Conservation (phyloP, 768 basidiomycete genomes). For the Rhodotorula babjevae region DNA sequence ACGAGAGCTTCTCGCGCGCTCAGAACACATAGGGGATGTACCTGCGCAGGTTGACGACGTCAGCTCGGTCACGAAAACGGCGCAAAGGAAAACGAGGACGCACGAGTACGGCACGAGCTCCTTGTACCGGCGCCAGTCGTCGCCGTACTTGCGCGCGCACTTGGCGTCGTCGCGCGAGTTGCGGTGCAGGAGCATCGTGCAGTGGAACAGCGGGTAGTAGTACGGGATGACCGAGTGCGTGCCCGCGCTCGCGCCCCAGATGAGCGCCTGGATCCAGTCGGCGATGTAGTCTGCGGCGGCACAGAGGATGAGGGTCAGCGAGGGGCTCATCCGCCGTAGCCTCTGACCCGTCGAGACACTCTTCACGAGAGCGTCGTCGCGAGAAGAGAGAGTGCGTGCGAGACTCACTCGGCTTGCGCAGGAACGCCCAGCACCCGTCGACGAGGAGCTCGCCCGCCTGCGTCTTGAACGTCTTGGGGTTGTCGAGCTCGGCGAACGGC, state of each 20-base stretch:
- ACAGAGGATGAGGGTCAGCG: not conserved
- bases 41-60: too few relatives aligned
- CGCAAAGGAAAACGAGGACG: too few relatives aligned
- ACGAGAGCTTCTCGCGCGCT: not conserved
- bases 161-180: constrained; percentile 75
- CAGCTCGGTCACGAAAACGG: too few relatives aligned
- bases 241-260: constrained; percentile 39
- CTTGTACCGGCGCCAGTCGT: constrained; percentile 41
- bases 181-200: constrained; percentile 83
- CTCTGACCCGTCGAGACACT: too few relatives aligned
- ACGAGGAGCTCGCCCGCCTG: constrained; percentile 86
- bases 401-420: constrained; percentile 72
- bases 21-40: constrained; percentile 35
- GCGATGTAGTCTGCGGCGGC: constrained; percentile 71
- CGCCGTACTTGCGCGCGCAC: constrained; percentile 43
- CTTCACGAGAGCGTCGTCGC: not conserved
- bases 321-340: too few relatives aligned
- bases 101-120: constrained; percentile 35
- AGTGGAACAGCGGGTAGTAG: constrained; percentile 96
- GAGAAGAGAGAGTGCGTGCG: constrained; percentile 42
- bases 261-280: constrained; percentile 54
- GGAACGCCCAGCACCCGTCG: constrained; percentile 89
- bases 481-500: constrained; percentile 71
- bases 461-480: constrained; percentile 89
- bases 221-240: constrained; percentile 62